phyloP scores from a whole-genome alignment of 164 flowering plant genomes.

The Taxillus chinensis region DNA sequence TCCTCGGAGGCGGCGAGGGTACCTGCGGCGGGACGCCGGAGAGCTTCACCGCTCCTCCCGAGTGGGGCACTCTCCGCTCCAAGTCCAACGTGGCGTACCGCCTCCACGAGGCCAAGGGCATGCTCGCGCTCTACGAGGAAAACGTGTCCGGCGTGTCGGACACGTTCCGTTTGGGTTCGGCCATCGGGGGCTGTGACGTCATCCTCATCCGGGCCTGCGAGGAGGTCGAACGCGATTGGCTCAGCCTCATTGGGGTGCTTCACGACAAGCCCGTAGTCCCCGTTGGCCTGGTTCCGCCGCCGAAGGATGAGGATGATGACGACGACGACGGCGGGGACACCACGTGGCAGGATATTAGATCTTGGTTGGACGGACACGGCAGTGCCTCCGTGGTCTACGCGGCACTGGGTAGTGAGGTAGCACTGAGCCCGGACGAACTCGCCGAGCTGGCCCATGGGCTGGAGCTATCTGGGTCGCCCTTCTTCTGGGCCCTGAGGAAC shows the following conservation, averaged over 20 bases:
- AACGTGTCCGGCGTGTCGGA: no score
- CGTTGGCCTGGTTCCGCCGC: neutral
- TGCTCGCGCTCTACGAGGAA: no score
- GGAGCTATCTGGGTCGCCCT: neutral
- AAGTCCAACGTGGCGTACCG: no score
- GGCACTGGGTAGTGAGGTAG: neutral
- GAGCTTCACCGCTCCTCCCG: no score
- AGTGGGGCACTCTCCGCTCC: no score
- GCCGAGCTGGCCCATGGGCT: neutral
- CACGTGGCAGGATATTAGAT: neutral
- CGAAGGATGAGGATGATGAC: no score
- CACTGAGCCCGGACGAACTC: neutral
- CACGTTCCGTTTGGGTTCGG: neutral
- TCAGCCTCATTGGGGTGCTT: neutral
- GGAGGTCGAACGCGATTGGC: neutral
- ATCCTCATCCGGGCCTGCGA: neutral
- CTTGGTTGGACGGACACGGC: neutral
- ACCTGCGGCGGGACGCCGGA: no score
- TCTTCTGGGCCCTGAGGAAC: neutral
- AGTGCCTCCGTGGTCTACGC: neutral
- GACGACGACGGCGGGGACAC: neutral
- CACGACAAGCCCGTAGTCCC: neutral
- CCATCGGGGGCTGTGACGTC: neutral
- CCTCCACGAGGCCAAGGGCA: no score
- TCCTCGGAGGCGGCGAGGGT: no score